Base-by-base conservation (phyloP, 495 filamentous ascomycete genomes). In the Annulohypoxylon maeteangense region DNA sequence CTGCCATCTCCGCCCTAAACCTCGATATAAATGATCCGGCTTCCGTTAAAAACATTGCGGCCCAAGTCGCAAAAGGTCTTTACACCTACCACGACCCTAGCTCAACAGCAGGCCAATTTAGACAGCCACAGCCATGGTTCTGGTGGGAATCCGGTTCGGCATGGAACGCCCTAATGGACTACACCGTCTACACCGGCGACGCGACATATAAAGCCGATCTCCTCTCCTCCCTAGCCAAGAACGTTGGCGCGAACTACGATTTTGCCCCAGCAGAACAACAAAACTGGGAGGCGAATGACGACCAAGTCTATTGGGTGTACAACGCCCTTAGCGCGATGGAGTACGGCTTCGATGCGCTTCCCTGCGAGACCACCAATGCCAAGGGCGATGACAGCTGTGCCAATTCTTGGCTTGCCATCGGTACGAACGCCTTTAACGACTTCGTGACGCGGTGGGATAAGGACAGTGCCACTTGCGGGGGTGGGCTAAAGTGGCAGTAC, bases 401-500 rank as follows among this genome's bases (percentile, higher is more conserved):
- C 87, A 45, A 70, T 36, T 88, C 91, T 23, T 97, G 92, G 92
- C 82, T 95, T 14, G 87, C 90, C 0, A 84, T 95, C 1, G 90
- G 88, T 1, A 91, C 94, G 76, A 90, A 89, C 32, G 91, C 93
- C 11, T 93, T 92, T 80, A 90, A 93, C 72, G 83, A 86, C 31
- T 90, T 87, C 71, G 86, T 81, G 1, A 71, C 79, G 0, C 85
- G 91, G 4, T 96, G 92, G 92, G 84, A 94, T 65, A 83, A 80
- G n/a, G 72, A 74, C 87, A 89, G 92, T 75, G 75, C 75, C 1
- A 87, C 84, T 1, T 97, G 94, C 78, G 83, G 84, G 31, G 94
- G 94, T 53, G 94, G 94, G 2, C 83, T 97, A 45, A 85, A 89
- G 67, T 97, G 94, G 94, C 93, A 97, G 80, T 92, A 94, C 65